Evolutionary conservation across 441 rosid genomes (phyloP).

Genomic region (Pelargonium exstipulatum): DNA sequence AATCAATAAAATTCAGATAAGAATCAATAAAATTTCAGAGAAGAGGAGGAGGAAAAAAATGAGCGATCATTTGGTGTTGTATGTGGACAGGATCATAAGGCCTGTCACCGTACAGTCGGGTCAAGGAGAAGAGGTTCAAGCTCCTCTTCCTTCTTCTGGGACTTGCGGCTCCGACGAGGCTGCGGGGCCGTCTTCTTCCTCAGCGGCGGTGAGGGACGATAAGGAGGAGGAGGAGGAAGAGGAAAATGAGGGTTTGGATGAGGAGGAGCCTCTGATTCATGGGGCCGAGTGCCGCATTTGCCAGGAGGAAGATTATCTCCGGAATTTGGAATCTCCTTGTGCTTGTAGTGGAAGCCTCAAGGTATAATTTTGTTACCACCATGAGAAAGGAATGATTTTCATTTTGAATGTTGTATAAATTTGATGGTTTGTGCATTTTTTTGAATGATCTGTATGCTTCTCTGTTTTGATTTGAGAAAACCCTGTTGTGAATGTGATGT

Average conservation of each 20-base stretch:
- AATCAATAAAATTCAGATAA: too few relatives aligned
- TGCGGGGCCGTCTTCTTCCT: constrained; percentile 31
- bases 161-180: constrained; percentile 10
- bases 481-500: background rate
- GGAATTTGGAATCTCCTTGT: constrained; percentile 79
- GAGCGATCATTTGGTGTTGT: constrained; percentile 43
- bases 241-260: constrained; percentile 31
- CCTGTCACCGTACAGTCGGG: background rate
- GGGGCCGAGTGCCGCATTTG: constrained; percentile 90
- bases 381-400: too few relatives aligned
- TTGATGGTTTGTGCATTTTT: background rate
- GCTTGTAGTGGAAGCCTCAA: constrained; percentile 86
- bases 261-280: constrained; percentile 64
- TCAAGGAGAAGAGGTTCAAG: background rate
- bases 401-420: background rate
- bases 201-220: constrained; percentile 8
- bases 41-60: constrained; percentile 28
- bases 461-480: background rate
- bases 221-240: constrained; percentile 25
- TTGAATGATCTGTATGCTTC: background rate
- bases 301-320: constrained; percentile 73
- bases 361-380: constrained; percentile 30
- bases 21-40: too few relatives aligned
- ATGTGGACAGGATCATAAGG: constrained; percentile 14
- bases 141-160: background rate